phyloP scores from a whole-genome alignment of 192 early-diverging fungal species.

The Gryganskiella cystojenkinii region DNA sequence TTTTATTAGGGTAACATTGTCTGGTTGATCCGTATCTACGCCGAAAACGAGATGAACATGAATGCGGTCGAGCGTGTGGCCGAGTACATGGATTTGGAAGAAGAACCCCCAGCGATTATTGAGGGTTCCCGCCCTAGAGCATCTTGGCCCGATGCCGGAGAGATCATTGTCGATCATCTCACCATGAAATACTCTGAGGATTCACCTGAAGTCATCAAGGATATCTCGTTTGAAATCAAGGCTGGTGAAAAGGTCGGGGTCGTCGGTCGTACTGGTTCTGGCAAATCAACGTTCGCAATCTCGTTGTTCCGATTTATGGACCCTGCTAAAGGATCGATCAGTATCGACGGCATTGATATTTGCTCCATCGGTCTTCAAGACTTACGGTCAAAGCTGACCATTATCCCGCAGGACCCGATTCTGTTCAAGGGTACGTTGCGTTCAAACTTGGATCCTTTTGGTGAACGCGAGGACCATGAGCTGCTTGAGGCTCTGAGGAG shows the following conservation, averaged over 20 bases:
- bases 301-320: slow-evolving; percentile 85
- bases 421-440: slow-evolving; percentile 83
- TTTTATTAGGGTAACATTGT: slow-evolving; percentile 55
- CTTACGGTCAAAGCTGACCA: slow-evolving; percentile 79
- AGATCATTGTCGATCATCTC: slow-evolving; percentile 74
- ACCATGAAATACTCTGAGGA: slow-evolving; percentile 81
- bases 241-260: slow-evolving; percentile 76
- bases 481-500: slow-evolving; percentile 81
- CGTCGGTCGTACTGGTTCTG: slow-evolving; percentile 87
- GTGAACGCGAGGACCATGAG: slow-evolving; percentile 74
- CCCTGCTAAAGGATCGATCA: slow-evolving; percentile 69
- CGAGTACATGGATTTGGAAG: slow-evolving; percentile 85
- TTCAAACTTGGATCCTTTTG: slow-evolving; percentile 91
- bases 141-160: slow-evolving; percentile 75
- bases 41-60: slow-evolving; percentile 88
- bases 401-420: slow-evolving; percentile 93
- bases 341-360: slow-evolving; percentile 84
- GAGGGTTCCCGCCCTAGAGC: slow-evolving; percentile 57
- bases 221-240: slow-evolving; percentile 70
- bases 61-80: slow-evolving; percentile 89
- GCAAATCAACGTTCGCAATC: slow-evolving; percentile 80
- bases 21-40: slow-evolving; percentile 86
- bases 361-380: slow-evolving; percentile 75
- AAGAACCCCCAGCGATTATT: slow-evolving; percentile 76
- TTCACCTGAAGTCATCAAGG: slow-evolving; percentile 72